phyloP scores from a whole-genome alignment of 1,284 basidiomycete species.

The Cryptococcus maquisensis region DNA sequence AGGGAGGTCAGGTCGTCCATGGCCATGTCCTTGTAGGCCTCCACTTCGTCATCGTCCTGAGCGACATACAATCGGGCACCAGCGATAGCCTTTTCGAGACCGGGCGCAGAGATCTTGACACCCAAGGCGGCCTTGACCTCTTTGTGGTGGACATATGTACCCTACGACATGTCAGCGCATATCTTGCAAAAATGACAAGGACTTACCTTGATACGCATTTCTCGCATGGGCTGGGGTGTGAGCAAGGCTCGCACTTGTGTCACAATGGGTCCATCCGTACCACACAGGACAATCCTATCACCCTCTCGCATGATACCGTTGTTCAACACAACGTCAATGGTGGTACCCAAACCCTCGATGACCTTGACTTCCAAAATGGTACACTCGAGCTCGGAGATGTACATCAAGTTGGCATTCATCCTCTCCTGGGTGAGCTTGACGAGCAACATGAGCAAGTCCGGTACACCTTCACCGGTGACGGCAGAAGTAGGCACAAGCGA shows the following conservation, averaged over 20 bases:
- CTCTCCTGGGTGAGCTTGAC: conserved; percentile 96
- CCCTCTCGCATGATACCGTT: conserved; percentile 92
- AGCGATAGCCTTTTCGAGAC: conserved; percentile 98
- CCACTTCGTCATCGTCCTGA: conserved; percentile 93
- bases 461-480: conserved; percentile 95
- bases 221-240: conserved; percentile 94
- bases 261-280: conserved; percentile 95
- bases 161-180: conserved; percentile 53
- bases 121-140: conserved; percentile 96
- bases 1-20: conserved; percentile 94
- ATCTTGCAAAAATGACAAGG: background rate
- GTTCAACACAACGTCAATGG: conserved; percentile 94
- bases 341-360: conserved; percentile 95
- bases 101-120: conserved; percentile 93
- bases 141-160: conserved; percentile 95
- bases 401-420: conserved; percentile 98
- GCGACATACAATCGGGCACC: conserved; percentile 90
- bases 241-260: conserved; percentile 91
- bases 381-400: conserved; percentile 94
- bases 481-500: conserved; percentile 97
- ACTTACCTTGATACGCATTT: conserved; percentile 86
- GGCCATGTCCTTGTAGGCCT: conserved; percentile 88
- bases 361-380: conserved; percentile 99
- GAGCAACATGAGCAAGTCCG: conserved; percentile 99
- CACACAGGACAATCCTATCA: conserved; percentile 94